Evolutionary conservation across 306 rosid species (phyloP).

Genomic region (Inga oerstediana): DNA sequence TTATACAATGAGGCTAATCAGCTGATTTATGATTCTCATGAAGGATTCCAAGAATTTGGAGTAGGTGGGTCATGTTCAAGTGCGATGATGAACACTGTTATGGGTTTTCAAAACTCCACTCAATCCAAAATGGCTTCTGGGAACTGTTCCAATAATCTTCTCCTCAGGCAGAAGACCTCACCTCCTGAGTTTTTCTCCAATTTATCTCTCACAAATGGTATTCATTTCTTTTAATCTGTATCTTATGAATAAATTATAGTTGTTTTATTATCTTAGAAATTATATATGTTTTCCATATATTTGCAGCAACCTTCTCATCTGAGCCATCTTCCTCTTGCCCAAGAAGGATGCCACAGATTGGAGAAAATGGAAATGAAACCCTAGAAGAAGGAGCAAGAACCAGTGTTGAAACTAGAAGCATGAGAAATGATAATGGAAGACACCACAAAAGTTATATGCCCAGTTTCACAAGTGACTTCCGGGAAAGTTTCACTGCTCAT

Average conservation of each 20-base stretch:
- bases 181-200: slow-evolving; percentile 69
- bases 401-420: slow-evolving; percentile 38
- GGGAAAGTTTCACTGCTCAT: slow-evolving; percentile 50
- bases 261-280: not conserved
- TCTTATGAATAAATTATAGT: not conserved
- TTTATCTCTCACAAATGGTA: slow-evolving; percentile 58
- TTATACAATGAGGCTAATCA: slow-evolving; percentile 30
- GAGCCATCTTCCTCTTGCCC: slow-evolving; percentile 42
- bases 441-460: slow-evolving; percentile 35
- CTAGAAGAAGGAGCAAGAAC: slow-evolving; percentile 8
- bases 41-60: slow-evolving; percentile 36
- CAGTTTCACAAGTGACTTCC: slow-evolving; percentile 49
- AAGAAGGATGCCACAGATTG: slow-evolving; percentile 57
- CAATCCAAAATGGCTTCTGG: slow-evolving; percentile 39
- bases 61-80: slow-evolving; percentile 27
- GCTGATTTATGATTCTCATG: slow-evolving; percentile 44
- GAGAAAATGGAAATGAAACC: slow-evolving; percentile 53
- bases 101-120: slow-evolving; percentile 38
- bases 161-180: slow-evolving; percentile 70
- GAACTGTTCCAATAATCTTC: slow-evolving; percentile 60
- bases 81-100: slow-evolving; percentile 34
- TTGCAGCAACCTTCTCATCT: slow-evolving; percentile 45
- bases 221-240: slow-evolving; percentile 13
- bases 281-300: not conserved
- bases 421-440: slow-evolving; percentile 36